These are phyloP conservation scores for Blastocystis sp. DNA, from an alignment of 352 stramenopile species.

Conservation along the genomic window DNA sequence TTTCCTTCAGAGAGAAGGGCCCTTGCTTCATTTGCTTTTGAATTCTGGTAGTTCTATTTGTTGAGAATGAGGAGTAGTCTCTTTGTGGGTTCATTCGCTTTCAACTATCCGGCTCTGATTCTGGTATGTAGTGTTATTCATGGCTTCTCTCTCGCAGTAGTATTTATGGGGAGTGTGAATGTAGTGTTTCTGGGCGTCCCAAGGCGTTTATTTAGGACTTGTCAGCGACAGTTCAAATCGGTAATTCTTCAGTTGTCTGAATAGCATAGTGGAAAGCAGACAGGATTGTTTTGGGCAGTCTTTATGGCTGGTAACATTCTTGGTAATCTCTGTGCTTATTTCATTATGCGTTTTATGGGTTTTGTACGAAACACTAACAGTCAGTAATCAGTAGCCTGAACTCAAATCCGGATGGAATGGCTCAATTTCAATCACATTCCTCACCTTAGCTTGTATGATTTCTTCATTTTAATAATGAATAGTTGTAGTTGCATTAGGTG, in stretches of 20 bases:
- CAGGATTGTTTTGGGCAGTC: constrained; percentile 44
- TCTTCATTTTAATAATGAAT: neutral
- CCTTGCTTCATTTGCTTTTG: constrained; percentile 43
- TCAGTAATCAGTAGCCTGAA: neutral
- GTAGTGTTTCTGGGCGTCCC: constrained; percentile 50
- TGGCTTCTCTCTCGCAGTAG: constrained; percentile 1
- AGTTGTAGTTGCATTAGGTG: neutral
- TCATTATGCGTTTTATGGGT: constrained; percentile 39
- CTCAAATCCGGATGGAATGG: constrained; percentile 17
- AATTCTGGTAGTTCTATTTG: constrained; percentile 10
- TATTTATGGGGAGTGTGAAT: neutral
- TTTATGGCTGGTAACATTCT: constrained; percentile 56
- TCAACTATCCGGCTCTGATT: constrained; percentile 28
- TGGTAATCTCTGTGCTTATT: constrained; percentile 52
- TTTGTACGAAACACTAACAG: neutral
- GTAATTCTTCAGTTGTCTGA: neutral
- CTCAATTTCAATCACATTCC: constrained; percentile 22
- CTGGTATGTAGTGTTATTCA: constrained; percentile 41
- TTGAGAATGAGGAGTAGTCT: neutral
- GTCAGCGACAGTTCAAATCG: constrained; percentile 48
- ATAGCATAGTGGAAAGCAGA: constrained; percentile 38
- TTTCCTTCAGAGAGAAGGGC: constrained; percentile 35
- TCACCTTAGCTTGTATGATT: neutral
- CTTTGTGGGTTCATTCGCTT: constrained; percentile 53
- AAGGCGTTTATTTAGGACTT: constrained; percentile 47